Evolutionary conservation across 169 alveolate species (phyloP).

Genomic region (Cyclospora cayetanensis): DNA sequence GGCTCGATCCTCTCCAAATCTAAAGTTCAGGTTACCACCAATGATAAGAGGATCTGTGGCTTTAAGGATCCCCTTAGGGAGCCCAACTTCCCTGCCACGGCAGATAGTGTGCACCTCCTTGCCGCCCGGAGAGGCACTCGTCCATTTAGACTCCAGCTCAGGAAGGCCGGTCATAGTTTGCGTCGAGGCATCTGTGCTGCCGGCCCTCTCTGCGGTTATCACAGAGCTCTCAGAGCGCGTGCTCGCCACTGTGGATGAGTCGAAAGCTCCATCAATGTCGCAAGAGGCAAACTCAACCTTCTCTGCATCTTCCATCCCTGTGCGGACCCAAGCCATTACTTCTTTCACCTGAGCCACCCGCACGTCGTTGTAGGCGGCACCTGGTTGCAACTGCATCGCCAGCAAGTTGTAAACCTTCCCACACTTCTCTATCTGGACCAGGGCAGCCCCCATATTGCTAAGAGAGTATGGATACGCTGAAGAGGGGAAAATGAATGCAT

Average conservation of each 20-base stretch:
- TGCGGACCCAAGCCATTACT: constrained; percentile 81
- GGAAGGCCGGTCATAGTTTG: constrained; percentile 1
- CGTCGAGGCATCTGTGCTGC: neutral
- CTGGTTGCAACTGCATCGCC: constrained; percentile 88
- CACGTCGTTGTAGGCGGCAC: constrained; percentile 68
- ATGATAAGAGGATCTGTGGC: constrained; percentile 77
- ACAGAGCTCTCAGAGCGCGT: constrained; percentile 24
- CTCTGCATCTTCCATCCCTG: constrained; percentile 74
- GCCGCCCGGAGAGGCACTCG: neutral
- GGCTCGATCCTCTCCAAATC: constrained; percentile 70
- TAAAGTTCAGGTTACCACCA: constrained; percentile 81
- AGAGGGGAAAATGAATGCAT: constrained; percentile 75
- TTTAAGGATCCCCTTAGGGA: constrained; percentile 69
- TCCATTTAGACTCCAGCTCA: constrained; percentile 8
- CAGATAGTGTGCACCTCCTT: neutral
- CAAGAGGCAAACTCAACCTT: constrained; percentile 74
- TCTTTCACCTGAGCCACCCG: constrained; percentile 80
- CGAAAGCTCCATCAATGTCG: constrained; percentile 70
- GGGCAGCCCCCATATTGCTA: constrained; percentile 84
- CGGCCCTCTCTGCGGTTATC: neutral
- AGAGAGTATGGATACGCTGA: constrained; percentile 77
- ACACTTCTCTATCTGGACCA: constrained; percentile 75
- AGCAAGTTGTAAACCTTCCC: constrained; percentile 79
- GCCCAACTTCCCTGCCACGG: constrained; percentile 21
- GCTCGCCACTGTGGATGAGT: constrained; percentile 14